Percentiles rank a stretch among this genome's conserved stretches.
Evolutionary conservation across 73 alveolate genomes (phyloP).

Genomic region (Durusdinium trenchii): DNA sequence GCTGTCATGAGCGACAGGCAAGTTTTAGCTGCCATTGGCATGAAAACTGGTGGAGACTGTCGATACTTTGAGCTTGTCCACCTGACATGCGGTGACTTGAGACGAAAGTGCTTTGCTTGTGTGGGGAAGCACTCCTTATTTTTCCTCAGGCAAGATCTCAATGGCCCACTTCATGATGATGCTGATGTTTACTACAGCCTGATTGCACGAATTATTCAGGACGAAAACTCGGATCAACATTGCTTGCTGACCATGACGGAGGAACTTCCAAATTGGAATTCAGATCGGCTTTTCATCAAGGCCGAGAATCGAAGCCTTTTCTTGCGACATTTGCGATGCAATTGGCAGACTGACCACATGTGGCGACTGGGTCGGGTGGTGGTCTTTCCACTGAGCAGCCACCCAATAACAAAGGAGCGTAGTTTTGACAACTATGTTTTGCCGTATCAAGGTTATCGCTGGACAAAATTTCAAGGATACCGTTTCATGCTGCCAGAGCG

Average conservation of each 20-base stretch:
- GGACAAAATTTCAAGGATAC: constrained; percentile 79
- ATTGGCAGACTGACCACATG: constrained; percentile 93
- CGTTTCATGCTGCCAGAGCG: constrained; percentile 92
- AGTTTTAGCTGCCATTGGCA: constrained; percentile 67
- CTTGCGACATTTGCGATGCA: constrained; percentile 50
- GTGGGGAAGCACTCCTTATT: constrained; percentile 73
- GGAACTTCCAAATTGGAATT: constrained; percentile 74
- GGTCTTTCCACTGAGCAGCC: constrained; percentile 65
- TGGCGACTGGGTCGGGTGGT: constrained; percentile 88
- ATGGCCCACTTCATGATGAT: constrained; percentile 75
- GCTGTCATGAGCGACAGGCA: constrained; percentile 42
- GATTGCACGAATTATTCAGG: constrained; percentile 28
- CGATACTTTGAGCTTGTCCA: constrained; percentile 82
- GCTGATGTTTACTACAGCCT: constrained; percentile 67
- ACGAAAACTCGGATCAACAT: constrained; percentile 65
- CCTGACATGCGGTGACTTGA: constrained; percentile 54
- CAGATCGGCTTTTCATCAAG: constrained; percentile 53
- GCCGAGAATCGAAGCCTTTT: constrained; percentile 35
- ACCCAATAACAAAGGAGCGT: constrained; percentile 64
- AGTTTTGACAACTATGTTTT: constrained; percentile 37
- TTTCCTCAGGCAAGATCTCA: constrained; percentile 58
- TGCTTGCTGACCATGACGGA: constrained; percentile 62
- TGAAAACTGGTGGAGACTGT: constrained; percentile 74
- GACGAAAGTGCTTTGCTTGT: constrained; percentile 64
- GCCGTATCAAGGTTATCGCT: constrained; percentile 75